phyloP scores from a whole-genome alignment of 1,139 yeast genomes.

The Hansenula lynferdii region DNA sequence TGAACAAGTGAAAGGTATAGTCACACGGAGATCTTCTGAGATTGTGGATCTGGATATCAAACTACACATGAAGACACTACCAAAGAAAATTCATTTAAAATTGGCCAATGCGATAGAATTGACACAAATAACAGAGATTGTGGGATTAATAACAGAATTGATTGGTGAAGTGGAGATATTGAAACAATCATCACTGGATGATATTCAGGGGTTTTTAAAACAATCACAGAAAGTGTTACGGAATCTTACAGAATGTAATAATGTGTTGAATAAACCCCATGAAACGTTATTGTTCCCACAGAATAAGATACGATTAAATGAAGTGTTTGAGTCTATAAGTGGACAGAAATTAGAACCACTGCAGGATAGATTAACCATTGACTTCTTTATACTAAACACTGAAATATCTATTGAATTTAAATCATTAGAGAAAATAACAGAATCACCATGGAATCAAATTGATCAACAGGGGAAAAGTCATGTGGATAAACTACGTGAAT shows the following conservation, averaged over 20 bases:
- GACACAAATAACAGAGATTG: slow-evolving; percentile 7
- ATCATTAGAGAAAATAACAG: slow-evolving; percentile 19
- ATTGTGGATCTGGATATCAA: slow-evolving; percentile 13
- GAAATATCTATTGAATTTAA: slow-evolving; percentile 20
- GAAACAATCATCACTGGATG: slow-evolving; percentile 4
- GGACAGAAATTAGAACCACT: slow-evolving; percentile 9
- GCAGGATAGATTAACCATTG: slow-evolving; percentile 17
- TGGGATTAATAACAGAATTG: slow-evolving; percentile 9
- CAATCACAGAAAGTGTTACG: slow-evolving; percentile 27
- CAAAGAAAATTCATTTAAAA: slow-evolving; percentile 7
- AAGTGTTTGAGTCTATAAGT: slow-evolving; percentile 10
- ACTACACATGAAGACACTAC: slow-evolving; percentile 13
- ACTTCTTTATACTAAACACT: slow-evolving; percentile 17
- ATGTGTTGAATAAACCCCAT: slow-evolving; percentile 16
- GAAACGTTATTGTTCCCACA: slow-evolving; percentile 17
- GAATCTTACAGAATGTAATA: slow-evolving; percentile 28
- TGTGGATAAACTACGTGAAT: slow-evolving; percentile 22
- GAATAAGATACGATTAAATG: slow-evolving; percentile 10
- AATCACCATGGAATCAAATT: slow-evolving; percentile 31
- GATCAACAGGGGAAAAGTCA: slow-evolving; percentile 26
- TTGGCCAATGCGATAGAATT: slow-evolving; percentile 13
- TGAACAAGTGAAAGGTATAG: slow-evolving; percentile 21
- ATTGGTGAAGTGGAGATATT: slow-evolving; percentile 10
- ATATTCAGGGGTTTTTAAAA: slow-evolving; percentile 8
- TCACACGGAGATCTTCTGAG: slow-evolving; percentile 13